Percentiles rank a stretch among this genome's conserved stretches.
Evolutionary conservation across 257 asterid species (phyloP).

Genomic region (Fraxinus cuspidata): DNA sequence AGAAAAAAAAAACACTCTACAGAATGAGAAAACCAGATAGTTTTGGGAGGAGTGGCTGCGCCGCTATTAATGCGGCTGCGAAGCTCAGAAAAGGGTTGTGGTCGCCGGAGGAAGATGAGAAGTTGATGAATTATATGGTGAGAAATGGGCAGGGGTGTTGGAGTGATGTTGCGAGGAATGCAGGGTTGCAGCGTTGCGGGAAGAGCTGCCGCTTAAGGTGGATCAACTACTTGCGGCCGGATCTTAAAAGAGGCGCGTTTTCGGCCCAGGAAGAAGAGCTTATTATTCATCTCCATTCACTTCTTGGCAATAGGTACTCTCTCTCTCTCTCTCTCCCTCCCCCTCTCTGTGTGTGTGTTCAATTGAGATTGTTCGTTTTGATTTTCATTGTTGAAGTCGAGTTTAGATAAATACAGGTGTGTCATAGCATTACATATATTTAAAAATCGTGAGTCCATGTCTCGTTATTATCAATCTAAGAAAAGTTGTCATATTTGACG

Average conservation of each 20-base stretch:
- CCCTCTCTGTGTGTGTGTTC: not conserved
- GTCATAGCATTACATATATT: too few species aligned
- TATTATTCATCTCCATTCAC: conserved; percentile 56
- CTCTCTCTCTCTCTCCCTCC: not conserved
- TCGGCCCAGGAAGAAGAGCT: conserved; percentile 62
- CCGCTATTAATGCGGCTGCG: not conserved
- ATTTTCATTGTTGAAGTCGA: too few species aligned
- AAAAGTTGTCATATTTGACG: not conserved
- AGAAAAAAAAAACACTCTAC: not conserved
- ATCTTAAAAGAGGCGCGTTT: conserved; percentile 63
- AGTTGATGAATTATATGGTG: conserved; percentile 54
- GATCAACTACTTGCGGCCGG: conserved; percentile 63
- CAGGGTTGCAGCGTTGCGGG: conserved; percentile 61
- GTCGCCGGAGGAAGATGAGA: conserved; percentile 67
- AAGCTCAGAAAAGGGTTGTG: conserved; percentile 62
- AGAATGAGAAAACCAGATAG: conserved; percentile 55
- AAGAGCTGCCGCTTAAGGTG: conserved; percentile 64
- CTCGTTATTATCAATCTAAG: not conserved
- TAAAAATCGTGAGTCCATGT: not conserved
- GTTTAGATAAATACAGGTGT: too few species aligned
- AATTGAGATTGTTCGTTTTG: too few species aligned
- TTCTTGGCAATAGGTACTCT: conserved; percentile 58
- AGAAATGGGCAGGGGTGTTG: conserved; percentile 65
- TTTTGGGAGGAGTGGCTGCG: conserved; percentile 9
- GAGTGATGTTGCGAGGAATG: conserved; percentile 63